Conservation (phyloP, 2,329 filamentous ascomycete species). For the Aspergillus sp. region DNA sequence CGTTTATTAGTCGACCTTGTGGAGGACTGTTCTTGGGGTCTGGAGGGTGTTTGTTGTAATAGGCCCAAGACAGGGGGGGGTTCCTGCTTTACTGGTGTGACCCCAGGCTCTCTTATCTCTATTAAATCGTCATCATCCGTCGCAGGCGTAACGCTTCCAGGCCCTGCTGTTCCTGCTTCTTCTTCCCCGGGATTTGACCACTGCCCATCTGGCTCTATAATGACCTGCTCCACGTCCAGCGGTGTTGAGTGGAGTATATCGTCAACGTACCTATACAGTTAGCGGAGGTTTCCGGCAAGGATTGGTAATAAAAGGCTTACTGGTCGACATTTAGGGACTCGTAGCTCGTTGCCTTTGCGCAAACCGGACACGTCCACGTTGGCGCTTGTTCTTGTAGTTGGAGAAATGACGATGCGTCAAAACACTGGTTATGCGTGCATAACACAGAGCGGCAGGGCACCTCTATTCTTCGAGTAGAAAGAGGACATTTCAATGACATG, state of each 20-base stretch:
- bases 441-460: constrained; percentile 75
- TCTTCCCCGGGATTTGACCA: constrained; percentile 62
- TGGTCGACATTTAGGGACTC: constrained; percentile 84
- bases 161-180: constrained; percentile 36
- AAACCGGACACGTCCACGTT: constrained; percentile 95
- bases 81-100: constrained; percentile 40
- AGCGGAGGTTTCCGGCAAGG: constrained; percentile 5
- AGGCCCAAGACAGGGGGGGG: constrained; percentile 21
- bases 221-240: constrained; percentile 75
- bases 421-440: constrained; percentile 91
- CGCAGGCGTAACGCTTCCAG: constrained; percentile 37
- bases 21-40: constrained; percentile 40
- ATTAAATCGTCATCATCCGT: constrained; percentile 52
- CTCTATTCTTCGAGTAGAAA: constrained; percentile 79
- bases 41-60: constrained; percentile 34
- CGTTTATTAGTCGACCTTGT: constrained; percentile 48
- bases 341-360: constrained; percentile 78
- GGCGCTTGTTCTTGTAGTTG: constrained; percentile 94
- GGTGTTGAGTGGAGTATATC: constrained; percentile 78
- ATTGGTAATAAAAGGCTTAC: constrained; percentile 49
- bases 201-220: constrained; percentile 79
- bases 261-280: constrained; percentile 68
- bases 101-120: constrained; percentile 46
- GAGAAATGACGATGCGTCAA: constrained; percentile 88
- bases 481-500: constrained; percentile 87